phyloP scores from a whole-genome alignment of 1,139 yeast species.

The Yamadazyma atlantica region DNA sequence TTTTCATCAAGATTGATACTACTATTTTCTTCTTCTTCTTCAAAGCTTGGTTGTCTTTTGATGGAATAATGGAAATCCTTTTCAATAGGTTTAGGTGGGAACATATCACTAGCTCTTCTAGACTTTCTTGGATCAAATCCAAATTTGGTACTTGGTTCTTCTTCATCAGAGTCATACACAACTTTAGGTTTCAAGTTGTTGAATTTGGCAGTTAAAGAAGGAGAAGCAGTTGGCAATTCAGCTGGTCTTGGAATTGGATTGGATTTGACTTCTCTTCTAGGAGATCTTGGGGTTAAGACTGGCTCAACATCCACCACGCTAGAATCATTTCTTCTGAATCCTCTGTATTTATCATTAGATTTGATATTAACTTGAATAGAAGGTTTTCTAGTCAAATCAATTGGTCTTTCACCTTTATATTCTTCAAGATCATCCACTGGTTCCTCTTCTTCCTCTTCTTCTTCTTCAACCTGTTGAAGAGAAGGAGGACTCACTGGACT shows the following conservation, averaged over 20 bases:
- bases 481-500: conserved; percentile 13
- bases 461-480: conserved; percentile 17
- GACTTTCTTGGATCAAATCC: conserved; percentile 26
- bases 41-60: conserved; percentile 5
- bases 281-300: conserved; percentile 15
- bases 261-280: conserved; percentile 13
- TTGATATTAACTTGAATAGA: conserved; percentile 17
- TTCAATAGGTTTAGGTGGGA: conserved; percentile 5
- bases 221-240: conserved; percentile 10
- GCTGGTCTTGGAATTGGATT: conserved; percentile 3
- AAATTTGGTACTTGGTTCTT: conserved; percentile 16
- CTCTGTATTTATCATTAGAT: conserved; percentile 37
- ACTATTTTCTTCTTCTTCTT: conserved; percentile 4
- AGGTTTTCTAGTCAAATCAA: conserved; percentile 14
- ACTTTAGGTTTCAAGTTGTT: conserved; percentile 17
- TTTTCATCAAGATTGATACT: conserved; percentile 12
- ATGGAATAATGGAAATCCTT: conserved; percentile 22
- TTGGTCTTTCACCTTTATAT: conserved; percentile 12
- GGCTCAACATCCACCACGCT: conserved; percentile 21
- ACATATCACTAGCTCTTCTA: conserved; percentile 9
- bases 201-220: conserved; percentile 12
- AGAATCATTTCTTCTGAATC: conserved; percentile 42
- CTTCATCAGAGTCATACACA: conserved; percentile 20
- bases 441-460: conserved; percentile 7
- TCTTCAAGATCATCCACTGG: conserved; percentile 10